Evolutionary conservation across 2,329 filamentous ascomycete genomes (phyloP).

Genomic region (Talaromyces pinophilus): DNA sequence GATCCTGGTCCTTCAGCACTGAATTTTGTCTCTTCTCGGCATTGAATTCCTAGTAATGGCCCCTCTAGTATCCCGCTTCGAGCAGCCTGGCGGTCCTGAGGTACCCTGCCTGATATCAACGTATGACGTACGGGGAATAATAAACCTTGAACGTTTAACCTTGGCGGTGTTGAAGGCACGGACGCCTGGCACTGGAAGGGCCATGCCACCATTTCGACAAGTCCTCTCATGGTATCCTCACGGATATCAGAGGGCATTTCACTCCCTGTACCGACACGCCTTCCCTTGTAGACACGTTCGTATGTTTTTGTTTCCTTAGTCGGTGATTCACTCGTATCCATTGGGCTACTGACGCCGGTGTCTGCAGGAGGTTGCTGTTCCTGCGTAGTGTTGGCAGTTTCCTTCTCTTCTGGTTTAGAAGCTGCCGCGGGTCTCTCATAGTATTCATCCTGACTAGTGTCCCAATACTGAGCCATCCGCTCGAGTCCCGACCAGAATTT

Average conservation of each 20-base stretch:
- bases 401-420: slow-evolving; percentile 21
- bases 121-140: slow-evolving; percentile 60
- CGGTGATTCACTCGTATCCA: slow-evolving; percentile 18
- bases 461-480: slow-evolving; percentile 64
- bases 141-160: slow-evolving; percentile 52
- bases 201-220: slow-evolving; percentile 61
- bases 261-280: slow-evolving; percentile 57
- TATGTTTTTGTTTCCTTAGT: slow-evolving; percentile 14
- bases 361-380: background rate
- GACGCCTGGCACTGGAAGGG: slow-evolving; percentile 58
- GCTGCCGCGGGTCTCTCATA: slow-evolving; percentile 40
- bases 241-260: slow-evolving; percentile 62
- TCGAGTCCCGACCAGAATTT: slow-evolving; percentile 64
- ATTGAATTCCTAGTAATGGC: slow-evolving; percentile 58
- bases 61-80: slow-evolving; percentile 60
- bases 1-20: slow-evolving; percentile 38
- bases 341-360: background rate
- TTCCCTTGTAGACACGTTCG: slow-evolving; percentile 55
- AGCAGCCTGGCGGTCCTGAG: slow-evolving; percentile 54
- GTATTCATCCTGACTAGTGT: slow-evolving; percentile 60
- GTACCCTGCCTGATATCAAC: slow-evolving; percentile 55
- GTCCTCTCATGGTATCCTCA: slow-evolving; percentile 56
- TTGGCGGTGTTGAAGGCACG: slow-evolving; percentile 49
- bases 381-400: slow-evolving; percentile 22
- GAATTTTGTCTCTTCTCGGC: slow-evolving; percentile 58